phyloP scores from a whole-genome alignment of 768 basidiomycete species.

The Psilocybe cubensis region DNA sequence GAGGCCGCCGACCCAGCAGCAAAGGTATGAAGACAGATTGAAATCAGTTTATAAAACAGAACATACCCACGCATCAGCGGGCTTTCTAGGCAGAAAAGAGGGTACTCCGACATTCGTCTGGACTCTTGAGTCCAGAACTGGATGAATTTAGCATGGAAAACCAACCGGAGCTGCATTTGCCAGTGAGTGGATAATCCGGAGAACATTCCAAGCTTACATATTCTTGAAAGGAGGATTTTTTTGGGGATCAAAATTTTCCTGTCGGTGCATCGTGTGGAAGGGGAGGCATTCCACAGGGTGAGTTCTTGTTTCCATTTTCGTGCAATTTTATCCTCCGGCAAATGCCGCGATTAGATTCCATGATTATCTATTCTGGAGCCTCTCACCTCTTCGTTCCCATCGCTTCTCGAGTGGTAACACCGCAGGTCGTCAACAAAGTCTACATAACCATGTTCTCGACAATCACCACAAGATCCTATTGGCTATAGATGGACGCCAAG shows the following conservation, averaged over 20 bases:
- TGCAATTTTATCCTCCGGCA: slow-evolving; percentile 15
- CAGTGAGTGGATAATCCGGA: slow-evolving; percentile 2
- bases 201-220: slow-evolving; percentile 6
- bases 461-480: too few species aligned
- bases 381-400: slow-evolving; percentile 13
- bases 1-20: background rate
- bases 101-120: background rate
- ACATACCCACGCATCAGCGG: background rate
- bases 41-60: background rate
- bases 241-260: slow-evolving; percentile 25
- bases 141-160: background rate
- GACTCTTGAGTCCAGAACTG: background rate
- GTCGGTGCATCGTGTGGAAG: slow-evolving; percentile 22
- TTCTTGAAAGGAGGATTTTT: slow-evolving; percentile 15
- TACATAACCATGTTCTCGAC: background rate
- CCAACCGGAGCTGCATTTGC: background rate
- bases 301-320: slow-evolving; percentile 12
- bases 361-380: slow-evolving; percentile 6
- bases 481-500: background rate
- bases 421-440: background rate
- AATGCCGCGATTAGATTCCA: slow-evolving; percentile 30
- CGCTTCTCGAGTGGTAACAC: background rate
- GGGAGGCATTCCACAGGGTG: slow-evolving; percentile 13
- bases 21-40: background rate
- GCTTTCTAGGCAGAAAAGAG: background rate